Percentiles rank a stretch among this genome's conserved stretches.
These are phyloP conservation scores for Aspergillus fumigatiaffinis DNA, from an alignment of 2,329 filamentous ascomycete species.

Conservation along the genomic window DNA sequence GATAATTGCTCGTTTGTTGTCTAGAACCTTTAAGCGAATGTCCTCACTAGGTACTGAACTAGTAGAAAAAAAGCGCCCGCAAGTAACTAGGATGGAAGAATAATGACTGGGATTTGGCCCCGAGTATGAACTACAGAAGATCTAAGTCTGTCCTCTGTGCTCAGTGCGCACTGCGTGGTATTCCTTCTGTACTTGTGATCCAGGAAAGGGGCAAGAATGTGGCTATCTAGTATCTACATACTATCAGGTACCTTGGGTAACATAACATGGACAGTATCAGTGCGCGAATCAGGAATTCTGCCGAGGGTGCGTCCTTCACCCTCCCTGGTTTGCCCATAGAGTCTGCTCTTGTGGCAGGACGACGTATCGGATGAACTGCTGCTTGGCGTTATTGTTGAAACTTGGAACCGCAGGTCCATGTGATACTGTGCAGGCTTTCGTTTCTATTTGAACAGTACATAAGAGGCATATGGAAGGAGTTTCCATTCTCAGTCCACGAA, in stretches of 20 bases:
- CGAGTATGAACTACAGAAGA: not conserved
- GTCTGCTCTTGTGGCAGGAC: not conserved
- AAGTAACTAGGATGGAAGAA: not conserved
- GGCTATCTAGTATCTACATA: not conserved
- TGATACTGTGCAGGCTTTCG: not conserved
- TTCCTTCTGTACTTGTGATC: not conserved
- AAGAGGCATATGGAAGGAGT: not conserved
- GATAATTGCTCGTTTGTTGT: not conserved
- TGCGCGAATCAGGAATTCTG: not conserved
- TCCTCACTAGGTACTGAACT: not conserved
- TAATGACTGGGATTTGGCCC: not conserved
- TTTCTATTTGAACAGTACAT: not conserved
- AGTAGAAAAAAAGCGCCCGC: not conserved
- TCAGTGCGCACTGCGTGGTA: not conserved
- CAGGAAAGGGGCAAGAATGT: not conserved
- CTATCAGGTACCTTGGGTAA: not conserved
- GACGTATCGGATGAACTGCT: not conserved
- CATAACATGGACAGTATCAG: not conserved
- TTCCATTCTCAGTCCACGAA: not conserved
- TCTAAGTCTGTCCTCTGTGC: too few relatives aligned
- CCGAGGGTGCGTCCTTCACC: not conserved
- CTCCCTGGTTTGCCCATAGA: not conserved
- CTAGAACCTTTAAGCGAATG: not conserved
- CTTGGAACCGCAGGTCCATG: not conserved
- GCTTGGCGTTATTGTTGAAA: too few relatives aligned